Conservation (phyloP, 305 asterid species). For the Fraxinus platypoda region DNA sequence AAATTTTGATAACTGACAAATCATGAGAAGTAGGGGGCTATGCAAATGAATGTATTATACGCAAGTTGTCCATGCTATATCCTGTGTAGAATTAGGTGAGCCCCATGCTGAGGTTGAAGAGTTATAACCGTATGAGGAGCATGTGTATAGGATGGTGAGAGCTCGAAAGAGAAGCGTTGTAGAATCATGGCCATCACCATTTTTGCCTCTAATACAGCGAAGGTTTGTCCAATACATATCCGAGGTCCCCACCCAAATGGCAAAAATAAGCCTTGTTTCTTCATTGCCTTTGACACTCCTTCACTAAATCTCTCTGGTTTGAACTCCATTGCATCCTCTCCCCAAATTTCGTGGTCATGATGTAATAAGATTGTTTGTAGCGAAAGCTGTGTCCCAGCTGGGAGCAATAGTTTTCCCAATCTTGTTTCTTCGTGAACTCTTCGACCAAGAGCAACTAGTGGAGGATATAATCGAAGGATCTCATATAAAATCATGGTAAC, state of each 20-base stretch:
- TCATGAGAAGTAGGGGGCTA: neutral
- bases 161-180: too few species aligned
- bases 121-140: slow-evolving; percentile 36
- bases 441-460: slow-evolving; percentile 24
- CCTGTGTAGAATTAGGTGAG: slow-evolving; percentile 36
- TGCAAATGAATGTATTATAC: neutral
- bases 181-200: too few species aligned
- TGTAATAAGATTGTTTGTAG: slow-evolving; percentile 35
- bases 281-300: too few species aligned
- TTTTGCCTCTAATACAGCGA: too few species aligned
- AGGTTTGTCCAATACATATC: too few species aligned
- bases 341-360: slow-evolving; percentile 40
- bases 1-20: neutral
- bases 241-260: too few species aligned
- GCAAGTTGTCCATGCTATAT: slow-evolving; percentile 1
- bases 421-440: slow-evolving; percentile 25
- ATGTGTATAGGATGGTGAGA: slow-evolving; percentile 32
- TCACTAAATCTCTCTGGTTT: slow-evolving; percentile 29
- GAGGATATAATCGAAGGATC: slow-evolving; percentile 49
- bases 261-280: too few species aligned
- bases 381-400: slow-evolving; percentile 26
- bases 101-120: slow-evolving; percentile 50
- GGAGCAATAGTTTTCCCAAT: slow-evolving; percentile 35
- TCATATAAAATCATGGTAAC: slow-evolving; percentile 47
- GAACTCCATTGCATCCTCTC: slow-evolving; percentile 43